Evolutionary conservation across 2,329 filamentous ascomycete species (phyloP).

Genomic region (Dothiorella sarmentorum): DNA sequence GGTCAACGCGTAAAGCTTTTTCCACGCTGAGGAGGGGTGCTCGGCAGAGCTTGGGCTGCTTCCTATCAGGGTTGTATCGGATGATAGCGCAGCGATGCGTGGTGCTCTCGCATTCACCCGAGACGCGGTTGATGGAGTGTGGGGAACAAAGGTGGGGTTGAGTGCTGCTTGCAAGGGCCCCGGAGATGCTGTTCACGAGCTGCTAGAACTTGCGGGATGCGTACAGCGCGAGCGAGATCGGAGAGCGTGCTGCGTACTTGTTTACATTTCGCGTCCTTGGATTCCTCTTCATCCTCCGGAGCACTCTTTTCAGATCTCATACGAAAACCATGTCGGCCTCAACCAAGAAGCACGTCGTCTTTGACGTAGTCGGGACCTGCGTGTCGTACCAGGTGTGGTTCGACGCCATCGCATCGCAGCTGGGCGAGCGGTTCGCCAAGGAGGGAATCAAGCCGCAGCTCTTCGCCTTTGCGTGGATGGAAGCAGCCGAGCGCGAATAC

Average conservation of each 20-base stretch:
- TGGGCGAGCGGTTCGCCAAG: slow-evolving; percentile 41
- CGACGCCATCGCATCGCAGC: slow-evolving; percentile 39
- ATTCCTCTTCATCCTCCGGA: neutral
- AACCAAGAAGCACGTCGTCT: slow-evolving; percentile 23
- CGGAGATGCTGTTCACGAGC: neutral
- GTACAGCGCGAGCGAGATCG: slow-evolving; percentile 9
- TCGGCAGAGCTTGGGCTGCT: slow-evolving; percentile 4
- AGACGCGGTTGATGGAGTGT: neutral
- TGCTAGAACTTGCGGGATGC: neutral
- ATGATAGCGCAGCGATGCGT: slow-evolving; percentile 1
- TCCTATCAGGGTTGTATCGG: slow-evolving; percentile 1
- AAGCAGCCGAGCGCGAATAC: slow-evolving; percentile 48
- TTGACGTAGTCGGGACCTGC: slow-evolving; percentile 51
- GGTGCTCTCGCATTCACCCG: neutral
- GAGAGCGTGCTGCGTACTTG: neutral
- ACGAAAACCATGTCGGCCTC: neutral
- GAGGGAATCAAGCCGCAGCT: slow-evolving; percentile 41
- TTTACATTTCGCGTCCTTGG: neutral
- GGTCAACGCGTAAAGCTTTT: slow-evolving; percentile 10
- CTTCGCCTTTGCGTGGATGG: slow-evolving; percentile 49
- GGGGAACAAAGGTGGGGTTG: slow-evolving; percentile 9
- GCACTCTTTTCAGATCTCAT: no score
- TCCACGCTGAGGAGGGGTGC: neutral
- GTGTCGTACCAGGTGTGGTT: slow-evolving; percentile 47
- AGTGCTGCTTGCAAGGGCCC: neutral